Evolutionary conservation across 305 asterid genomes (phyloP).

Genomic region (Coffea humblotiana): DNA sequence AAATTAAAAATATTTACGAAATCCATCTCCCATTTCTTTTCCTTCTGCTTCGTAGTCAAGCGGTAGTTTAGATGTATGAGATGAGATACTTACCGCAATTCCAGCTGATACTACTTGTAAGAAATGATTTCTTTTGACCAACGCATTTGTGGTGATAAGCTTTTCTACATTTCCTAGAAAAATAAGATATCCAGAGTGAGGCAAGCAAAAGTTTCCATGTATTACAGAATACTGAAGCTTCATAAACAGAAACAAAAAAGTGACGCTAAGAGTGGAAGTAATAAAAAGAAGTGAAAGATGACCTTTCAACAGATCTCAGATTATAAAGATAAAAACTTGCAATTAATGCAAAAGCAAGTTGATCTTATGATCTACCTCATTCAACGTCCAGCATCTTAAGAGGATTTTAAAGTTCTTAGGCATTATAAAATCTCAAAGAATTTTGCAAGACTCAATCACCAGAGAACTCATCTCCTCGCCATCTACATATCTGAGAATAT

Average conservation of each 20-base stretch:
- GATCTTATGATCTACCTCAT: background rate
- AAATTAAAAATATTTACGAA: background rate
- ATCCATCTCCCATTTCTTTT: background rate
- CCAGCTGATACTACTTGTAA: background rate
- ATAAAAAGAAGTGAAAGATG: no score
- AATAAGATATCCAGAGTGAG: background rate
- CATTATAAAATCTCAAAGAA: no score
- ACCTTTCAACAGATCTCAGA: no score
- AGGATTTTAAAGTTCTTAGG: background rate
- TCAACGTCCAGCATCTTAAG: background rate
- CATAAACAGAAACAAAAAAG: background rate
- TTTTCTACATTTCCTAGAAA: background rate
- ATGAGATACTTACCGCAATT: background rate
- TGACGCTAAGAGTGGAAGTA: no score
- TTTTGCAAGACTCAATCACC: background rate
- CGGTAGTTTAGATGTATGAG: background rate
- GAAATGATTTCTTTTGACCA: background rate
- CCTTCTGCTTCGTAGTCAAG: background rate
- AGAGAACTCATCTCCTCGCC: background rate
- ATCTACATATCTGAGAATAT: no score
- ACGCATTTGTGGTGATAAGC: background rate
- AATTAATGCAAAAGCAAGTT: background rate
- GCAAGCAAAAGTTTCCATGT: background rate
- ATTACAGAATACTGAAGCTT: no score
- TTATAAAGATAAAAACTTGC: no score